Evolutionary conservation across 441 rosid genomes (phyloP).

Genomic region (Erysimum cheiri): DNA sequence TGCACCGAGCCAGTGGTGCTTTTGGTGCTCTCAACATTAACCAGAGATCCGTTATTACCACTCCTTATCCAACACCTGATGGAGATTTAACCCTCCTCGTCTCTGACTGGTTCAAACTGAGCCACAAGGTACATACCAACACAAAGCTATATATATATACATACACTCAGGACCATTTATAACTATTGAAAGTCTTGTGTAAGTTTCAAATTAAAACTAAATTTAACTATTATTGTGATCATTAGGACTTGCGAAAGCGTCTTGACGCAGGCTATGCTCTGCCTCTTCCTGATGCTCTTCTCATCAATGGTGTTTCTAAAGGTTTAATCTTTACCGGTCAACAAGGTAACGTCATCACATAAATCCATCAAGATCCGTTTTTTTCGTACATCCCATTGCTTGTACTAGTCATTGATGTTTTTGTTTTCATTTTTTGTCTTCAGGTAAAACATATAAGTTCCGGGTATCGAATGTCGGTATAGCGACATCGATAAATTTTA

Average conservation of each 20-base stretch:
- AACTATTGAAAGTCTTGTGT: neutral
- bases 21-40: conserved; percentile 70
- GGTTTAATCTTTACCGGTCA: conserved; percentile 55
- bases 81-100: conserved; percentile 69
- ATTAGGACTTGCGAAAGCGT: conserved; percentile 54
- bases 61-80: conserved; percentile 63
- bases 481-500: conserved; percentile 74
- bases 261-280: conserved; percentile 61
- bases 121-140: conserved; percentile 58
- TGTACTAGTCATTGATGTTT: conserved; percentile 1
- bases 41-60: conserved; percentile 63
- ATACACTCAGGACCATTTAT: neutral
- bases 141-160: neutral
- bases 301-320: conserved; percentile 62
- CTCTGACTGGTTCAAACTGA: conserved; percentile 68
- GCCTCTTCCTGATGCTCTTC: conserved; percentile 69
- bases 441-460: conserved; percentile 72
- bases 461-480: conserved; percentile 79
- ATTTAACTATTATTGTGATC: conserved; percentile 17
- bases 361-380: neutral
- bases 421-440: conserved; percentile 1
- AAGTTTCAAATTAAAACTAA: no score
- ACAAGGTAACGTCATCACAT: conserved; percentile 51
- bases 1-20: conserved; percentile 81
- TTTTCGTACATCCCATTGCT: no score